Evolutionary conservation across 2,329 filamentous ascomycete species (phyloP).

Genomic region (Exophiala bonariae): DNA sequence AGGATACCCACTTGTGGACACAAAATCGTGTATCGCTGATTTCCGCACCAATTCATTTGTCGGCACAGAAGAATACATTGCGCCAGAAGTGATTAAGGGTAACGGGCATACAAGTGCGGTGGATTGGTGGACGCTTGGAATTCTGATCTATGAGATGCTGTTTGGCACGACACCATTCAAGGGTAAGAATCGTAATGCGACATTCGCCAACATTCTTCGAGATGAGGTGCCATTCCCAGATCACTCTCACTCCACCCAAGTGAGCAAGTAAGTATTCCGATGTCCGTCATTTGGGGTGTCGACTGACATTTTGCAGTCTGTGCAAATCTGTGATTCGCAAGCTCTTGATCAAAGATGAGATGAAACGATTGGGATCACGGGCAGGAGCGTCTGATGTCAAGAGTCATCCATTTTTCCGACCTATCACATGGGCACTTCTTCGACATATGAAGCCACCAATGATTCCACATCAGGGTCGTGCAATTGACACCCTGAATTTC

Average conservation of each 20-base stretch:
- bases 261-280: conserved; percentile 76
- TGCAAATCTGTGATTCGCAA: conserved; percentile 97
- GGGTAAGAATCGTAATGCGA: conserved; percentile 97
- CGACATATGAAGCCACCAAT: conserved; percentile 98
- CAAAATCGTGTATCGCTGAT: conserved; percentile 95
- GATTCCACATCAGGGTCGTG: conserved; percentile 85
- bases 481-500: conserved; percentile 94
- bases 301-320: conserved; percentile 60
- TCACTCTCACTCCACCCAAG: conserved; percentile 75
- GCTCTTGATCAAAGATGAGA: conserved; percentile 96
- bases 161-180: conserved; percentile 99
- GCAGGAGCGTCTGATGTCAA: conserved; percentile 98
- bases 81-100: conserved; percentile 97
- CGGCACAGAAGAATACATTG: conserved; percentile 98
- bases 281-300: conserved; percentile 2
- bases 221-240: conserved; percentile 97
- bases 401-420: conserved; percentile 90
- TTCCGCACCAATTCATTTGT: conserved; percentile 99
- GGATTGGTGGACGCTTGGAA: conserved; percentile 98
- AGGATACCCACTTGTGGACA: conserved; percentile 94
- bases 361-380: conserved; percentile 85
- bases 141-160: conserved; percentile 97
- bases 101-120: conserved; percentile 98
- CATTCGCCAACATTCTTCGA: conserved; percentile 93
- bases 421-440: conserved; percentile 94